phyloP scores from a whole-genome alignment of 208 protist genomes.

The Leishmania martiniquensis region DNA sequence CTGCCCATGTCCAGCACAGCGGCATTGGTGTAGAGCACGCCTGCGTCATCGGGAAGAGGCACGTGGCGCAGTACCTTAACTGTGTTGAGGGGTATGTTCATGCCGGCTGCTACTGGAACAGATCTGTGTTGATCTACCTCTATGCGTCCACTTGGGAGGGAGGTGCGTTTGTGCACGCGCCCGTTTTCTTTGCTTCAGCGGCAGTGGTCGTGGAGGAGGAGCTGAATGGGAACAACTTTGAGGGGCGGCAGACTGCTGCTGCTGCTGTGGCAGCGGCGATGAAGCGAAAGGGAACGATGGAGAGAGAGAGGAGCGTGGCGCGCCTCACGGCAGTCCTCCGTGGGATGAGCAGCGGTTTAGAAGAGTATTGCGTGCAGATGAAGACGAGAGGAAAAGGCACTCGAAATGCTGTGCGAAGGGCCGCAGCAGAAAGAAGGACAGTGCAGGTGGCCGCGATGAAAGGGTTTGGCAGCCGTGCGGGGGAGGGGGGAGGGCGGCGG shows the following conservation, averaged over 20 bases:
- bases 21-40: slow-evolving; percentile 71
- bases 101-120: slow-evolving; percentile 14
- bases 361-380: slow-evolving; percentile 1
- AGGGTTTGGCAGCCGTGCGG: not conserved
- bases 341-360: not conserved
- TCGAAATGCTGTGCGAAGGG: not conserved
- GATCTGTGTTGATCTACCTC: not conserved
- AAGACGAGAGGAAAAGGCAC: not conserved
- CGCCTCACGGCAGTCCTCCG: not conserved
- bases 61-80: slow-evolving; percentile 86
- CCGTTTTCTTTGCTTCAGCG: not conserved
- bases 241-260: not conserved
- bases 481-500: not conserved
- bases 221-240: not conserved
- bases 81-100: slow-evolving; percentile 89
- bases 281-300: not conserved
- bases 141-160: not conserved
- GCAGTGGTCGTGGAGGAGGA: too few relatives aligned
- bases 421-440: not conserved
- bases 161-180: not conserved
- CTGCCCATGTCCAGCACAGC: slow-evolving; percentile 89
- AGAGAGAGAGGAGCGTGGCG: not conserved
- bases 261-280: not conserved
- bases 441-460: not conserved
- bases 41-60: slow-evolving; percentile 89